phyloP scores from a whole-genome alignment of 352 stramenopile species.

The Phytophthora sp. region DNA sequence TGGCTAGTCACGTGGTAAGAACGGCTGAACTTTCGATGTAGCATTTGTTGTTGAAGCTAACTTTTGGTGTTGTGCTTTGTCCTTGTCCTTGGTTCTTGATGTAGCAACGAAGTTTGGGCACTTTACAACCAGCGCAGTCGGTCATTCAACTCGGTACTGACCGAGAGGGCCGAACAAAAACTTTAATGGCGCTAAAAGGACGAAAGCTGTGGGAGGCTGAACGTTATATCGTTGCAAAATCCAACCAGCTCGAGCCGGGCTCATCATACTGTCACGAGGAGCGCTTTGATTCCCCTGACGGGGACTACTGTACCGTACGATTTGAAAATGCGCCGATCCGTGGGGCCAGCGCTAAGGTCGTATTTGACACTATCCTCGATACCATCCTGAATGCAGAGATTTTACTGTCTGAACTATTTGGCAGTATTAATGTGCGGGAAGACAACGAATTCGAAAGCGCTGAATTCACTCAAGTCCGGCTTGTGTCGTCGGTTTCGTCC shows the following conservation, averaged over 20 bases:
- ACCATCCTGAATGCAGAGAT: conserved; percentile 55
- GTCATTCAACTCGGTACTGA: conserved; percentile 22
- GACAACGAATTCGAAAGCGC: conserved; percentile 53
- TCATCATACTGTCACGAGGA: conserved; percentile 30
- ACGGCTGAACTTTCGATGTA: conserved; percentile 14
- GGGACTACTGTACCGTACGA: conserved; percentile 35
- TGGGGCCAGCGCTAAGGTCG: conserved; percentile 19
- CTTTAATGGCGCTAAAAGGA: conserved; percentile 30
- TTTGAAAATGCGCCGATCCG: conserved; percentile 47
- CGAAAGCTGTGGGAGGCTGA: conserved; percentile 21
- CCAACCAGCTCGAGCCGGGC: conserved; percentile 13
- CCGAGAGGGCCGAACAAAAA: conserved; percentile 20
- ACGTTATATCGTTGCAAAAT: conserved; percentile 27
- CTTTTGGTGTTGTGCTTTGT: too few species aligned
- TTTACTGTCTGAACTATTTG: conserved; percentile 55
- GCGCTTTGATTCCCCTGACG: conserved; percentile 33
- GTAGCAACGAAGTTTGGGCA: conserved; percentile 15
- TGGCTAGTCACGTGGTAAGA: conserved; percentile 13
- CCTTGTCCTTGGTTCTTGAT: too few species aligned
- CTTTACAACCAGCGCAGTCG: conserved; percentile 12
- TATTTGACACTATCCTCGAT: conserved; percentile 45
- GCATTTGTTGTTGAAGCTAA: too few species aligned
- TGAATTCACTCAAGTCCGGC: conserved; percentile 42
- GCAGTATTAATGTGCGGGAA: conserved; percentile 50
- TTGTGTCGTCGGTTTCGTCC: conserved; percentile 29